Evolutionary conservation across 306 rosid genomes (phyloP).

Genomic region (Cyclanthera cordifolia): DNA sequence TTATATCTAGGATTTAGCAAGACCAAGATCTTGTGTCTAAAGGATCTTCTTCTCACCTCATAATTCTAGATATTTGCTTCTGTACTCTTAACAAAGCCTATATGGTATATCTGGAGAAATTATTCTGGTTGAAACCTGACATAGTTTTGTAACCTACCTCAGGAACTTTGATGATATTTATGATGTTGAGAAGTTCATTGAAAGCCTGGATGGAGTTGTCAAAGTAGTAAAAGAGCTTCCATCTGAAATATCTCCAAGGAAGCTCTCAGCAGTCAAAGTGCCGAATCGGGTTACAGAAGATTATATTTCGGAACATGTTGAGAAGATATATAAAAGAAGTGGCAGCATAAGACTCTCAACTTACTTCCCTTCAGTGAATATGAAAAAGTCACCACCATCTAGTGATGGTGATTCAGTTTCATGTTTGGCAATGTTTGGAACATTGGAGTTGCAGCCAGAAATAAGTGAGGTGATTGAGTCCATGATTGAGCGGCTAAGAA

Average conservation of each 20-base stretch:
- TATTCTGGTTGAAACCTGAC: conserved; percentile 4
- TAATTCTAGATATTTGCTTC: not conserved
- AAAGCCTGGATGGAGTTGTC: conserved; percentile 76
- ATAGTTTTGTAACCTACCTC: conserved; percentile 18
- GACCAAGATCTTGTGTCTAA: not conserved
- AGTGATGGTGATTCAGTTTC: conserved; percentile 53
- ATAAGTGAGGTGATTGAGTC: conserved; percentile 67
- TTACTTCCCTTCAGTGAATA: conserved; percentile 78
- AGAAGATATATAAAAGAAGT: conserved; percentile 56
- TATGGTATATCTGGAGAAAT: not conserved
- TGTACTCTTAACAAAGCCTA: not conserved
- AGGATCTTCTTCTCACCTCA: not conserved
- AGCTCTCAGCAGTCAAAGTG: conserved; percentile 73
- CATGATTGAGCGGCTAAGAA: conserved; percentile 64
- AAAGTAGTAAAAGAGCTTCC: conserved; percentile 62
- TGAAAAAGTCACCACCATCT: conserved; percentile 49
- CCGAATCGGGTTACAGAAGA: conserved; percentile 83
- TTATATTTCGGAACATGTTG: conserved; percentile 59
- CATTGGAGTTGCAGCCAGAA: conserved; percentile 70
- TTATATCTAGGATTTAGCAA: not conserved
- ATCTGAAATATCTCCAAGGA: conserved; percentile 40
- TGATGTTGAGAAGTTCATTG: conserved; percentile 51
- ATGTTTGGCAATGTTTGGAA: conserved; percentile 92
- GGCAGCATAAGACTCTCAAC: conserved; percentile 80
- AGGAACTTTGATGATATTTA: conserved; percentile 88